Base-by-base conservation (phyloP, 2,329 filamentous ascomycete species). In the Colletotrichum sp. region DNA sequence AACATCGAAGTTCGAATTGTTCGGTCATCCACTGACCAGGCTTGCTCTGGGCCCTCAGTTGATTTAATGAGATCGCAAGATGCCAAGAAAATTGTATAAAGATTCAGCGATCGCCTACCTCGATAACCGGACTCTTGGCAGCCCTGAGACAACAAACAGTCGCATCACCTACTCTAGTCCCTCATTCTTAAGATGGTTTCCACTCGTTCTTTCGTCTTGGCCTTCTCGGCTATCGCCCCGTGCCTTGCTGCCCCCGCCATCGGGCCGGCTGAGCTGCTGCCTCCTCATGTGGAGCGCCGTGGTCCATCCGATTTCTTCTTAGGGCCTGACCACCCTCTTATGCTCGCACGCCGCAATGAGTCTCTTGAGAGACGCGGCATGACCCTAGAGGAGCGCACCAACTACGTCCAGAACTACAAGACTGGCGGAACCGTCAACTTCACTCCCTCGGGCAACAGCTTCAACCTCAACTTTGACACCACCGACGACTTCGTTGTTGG, bases 221-320 rank as follows among this genome's bases (percentile, higher is more conserved):
- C 28, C 26, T 24, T 24, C 30, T 57, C 85, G 89, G n/a, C 81
- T 32, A 15, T 62, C 28, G 16, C 30, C 30, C 28, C 32, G n/a
- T 62, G 59, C 18, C 59, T 34, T 21, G 59, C 30, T 32, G 59
- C 59, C 15, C 59, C 59, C 3, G 8, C 30, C 10, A 32, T 32
- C 16, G 28, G 59, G 28, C 59, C 59, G 52, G 36, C 15, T 28
- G 24, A 62, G n/a, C 18, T 39, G 52, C 12, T 69, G 28, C 55
- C 67, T 69, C 67, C 67, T 9, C 55, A 49, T 30, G 24, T 49
- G 32, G 16, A 69, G 16, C 13, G 67, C 59, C 34, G 67, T 8
- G 55, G 67, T 13, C 55, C 18, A 6, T 62, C 59, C 6, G 28
- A 62, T 7, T 62, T 62, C 59, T 62, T 62, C 59, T 21, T 62